Percentiles rank a stretch among this genome's conserved stretches.
Conservation (phyloP, 139 green algal genomes). For the Deuterostichococcus epilithicus region DNA sequence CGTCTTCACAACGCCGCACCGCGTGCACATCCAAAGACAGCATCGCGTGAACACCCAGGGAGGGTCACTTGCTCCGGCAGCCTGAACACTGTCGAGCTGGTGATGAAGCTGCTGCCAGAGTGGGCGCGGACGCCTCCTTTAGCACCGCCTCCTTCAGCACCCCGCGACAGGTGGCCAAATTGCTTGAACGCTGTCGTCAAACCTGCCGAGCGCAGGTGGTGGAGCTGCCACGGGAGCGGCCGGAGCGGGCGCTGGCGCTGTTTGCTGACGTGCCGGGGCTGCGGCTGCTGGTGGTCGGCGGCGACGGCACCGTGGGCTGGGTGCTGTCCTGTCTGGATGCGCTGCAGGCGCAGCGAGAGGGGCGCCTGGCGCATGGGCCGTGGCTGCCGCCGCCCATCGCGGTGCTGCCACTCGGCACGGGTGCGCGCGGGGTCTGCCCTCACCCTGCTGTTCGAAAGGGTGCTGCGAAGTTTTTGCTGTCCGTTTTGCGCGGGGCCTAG, state of each 20-base stretch:
- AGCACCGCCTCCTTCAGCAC: too few species aligned
- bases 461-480: too few species aligned
- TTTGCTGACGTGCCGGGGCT: slow-evolving; percentile 55
- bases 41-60: too few species aligned
- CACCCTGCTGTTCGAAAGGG: too few species aligned
- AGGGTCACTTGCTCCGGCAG: too few species aligned
- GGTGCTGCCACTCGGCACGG: slow-evolving; percentile 77
- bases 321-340: slow-evolving; percentile 56
- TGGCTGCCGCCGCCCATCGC: slow-evolving; percentile 63
- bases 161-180: too few species aligned
- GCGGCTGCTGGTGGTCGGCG: slow-evolving; percentile 71
- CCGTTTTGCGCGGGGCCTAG: too few species aligned
- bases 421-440: slow-evolving; percentile 10
- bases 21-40: too few species aligned
- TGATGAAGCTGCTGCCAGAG: too few species aligned
- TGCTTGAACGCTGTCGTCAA: background rate
- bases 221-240: slow-evolving; percentile 56
- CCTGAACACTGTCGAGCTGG: too few species aligned
- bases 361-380: background rate
- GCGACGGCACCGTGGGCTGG: slow-evolving; percentile 79
- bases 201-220: slow-evolving; percentile 39
- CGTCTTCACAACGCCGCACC: too few species aligned
- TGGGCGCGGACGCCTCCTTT: too few species aligned
- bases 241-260: slow-evolving; percentile 57
- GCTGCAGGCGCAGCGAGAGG: slow-evolving; percentile 6